A percentile compares a stretch with the other conserved stretches of the same genome.
Evolutionary conservation across 73 alveolate genomes (phyloP).

Genomic region (Halteria grandinella): DNA sequence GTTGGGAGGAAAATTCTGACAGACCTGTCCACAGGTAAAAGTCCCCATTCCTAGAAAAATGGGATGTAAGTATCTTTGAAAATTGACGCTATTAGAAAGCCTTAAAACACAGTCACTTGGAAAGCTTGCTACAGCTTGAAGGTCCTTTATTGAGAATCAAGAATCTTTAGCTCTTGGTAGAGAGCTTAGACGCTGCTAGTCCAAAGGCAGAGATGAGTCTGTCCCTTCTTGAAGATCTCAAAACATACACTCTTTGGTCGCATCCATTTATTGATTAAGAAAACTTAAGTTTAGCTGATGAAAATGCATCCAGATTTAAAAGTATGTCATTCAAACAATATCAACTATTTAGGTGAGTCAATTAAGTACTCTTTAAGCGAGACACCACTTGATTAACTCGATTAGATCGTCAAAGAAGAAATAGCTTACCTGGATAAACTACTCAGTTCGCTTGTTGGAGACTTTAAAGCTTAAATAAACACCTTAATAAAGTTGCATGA

Average conservation of each 20-base stretch:
- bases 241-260: constrained; percentile 13
- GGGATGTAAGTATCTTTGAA: constrained; percentile 25
- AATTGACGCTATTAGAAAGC: constrained; percentile 16
- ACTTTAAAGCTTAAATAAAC: constrained; percentile 25
- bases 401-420: background rate
- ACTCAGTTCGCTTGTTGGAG: background rate
- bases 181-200: background rate
- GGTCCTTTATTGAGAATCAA: background rate
- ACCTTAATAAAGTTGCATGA: constrained; percentile 7
- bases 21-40: constrained; percentile 38
- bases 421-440: background rate
- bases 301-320: background rate
- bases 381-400: background rate
- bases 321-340: background rate
- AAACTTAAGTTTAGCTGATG: background rate
- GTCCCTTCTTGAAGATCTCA: background rate
- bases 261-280: constrained; percentile 13
- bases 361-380: background rate
- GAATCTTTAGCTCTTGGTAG: no score
- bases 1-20: constrained; percentile 43
- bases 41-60: background rate
- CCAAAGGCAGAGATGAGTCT: background rate
- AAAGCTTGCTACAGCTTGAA: background rate
- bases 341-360: background rate
- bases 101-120: background rate